phyloP scores from a whole-genome alignment of 2,329 filamentous ascomycete genomes.

The Emergomyces africanus region DNA sequence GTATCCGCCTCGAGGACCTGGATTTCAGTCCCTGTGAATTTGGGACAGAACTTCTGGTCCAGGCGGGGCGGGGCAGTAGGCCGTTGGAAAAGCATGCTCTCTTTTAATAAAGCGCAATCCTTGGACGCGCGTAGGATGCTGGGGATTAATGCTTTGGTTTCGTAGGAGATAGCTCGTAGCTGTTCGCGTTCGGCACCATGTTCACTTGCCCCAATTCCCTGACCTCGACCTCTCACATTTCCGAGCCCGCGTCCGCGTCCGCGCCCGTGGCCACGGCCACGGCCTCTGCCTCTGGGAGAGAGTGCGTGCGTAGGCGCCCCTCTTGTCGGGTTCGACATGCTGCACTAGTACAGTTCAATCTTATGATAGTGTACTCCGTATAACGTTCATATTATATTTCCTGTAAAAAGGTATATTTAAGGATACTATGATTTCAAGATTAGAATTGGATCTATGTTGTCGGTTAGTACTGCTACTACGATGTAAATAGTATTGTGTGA shows the following conservation, averaged over 20 bases:
- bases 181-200: not conserved
- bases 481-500: not conserved
- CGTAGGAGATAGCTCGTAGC: not conserved
- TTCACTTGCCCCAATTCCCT: not conserved
- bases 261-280: not conserved
- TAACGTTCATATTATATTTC: not conserved
- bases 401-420: not conserved
- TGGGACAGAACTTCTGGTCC: not conserved
- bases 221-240: not conserved
- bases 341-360: not conserved
- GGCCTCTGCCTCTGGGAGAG: not conserved
- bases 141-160: not conserved
- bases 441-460: not conserved
- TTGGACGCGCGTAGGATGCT: not conserved
- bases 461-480: no score
- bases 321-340: not conserved
- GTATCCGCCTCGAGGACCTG: constrained; percentile 2
- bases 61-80: not conserved
- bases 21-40: not conserved
- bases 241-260: not conserved
- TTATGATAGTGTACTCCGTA: not conserved
- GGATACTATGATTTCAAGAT: not conserved
- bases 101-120: not conserved
- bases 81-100: constrained; percentile 1
- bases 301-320: no score